These are phyloP conservation scores for Beauveria sp. DNA, from an alignment of 2,329 filamentous ascomycete genomes.

Conservation along the genomic window DNA sequence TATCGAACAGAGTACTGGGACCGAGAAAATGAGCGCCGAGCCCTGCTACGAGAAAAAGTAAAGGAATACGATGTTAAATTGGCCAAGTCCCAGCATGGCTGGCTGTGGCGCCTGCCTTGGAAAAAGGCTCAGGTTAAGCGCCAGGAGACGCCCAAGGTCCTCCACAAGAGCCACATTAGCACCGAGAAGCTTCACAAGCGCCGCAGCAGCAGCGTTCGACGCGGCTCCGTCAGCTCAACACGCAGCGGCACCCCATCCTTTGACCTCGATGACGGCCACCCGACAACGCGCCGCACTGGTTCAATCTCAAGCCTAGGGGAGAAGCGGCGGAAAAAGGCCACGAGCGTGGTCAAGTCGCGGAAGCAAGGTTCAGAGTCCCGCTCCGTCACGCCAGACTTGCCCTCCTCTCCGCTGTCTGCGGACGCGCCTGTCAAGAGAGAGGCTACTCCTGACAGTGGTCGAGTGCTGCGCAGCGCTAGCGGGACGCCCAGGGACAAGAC, in stretches of 20 bases:
- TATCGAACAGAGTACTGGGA: conserved; percentile 97
- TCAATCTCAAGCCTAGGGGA: conserved; percentile 40
- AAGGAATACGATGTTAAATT: conserved; percentile 60
- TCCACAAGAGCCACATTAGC: conserved; percentile 31
- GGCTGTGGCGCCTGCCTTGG: conserved; percentile 85
- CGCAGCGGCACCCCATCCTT: conserved; percentile 42
- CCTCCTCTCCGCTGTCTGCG: conserved; percentile 46
- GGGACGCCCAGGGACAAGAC: conserved; percentile 5
- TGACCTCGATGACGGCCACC: conserved; percentile 37
- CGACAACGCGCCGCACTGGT: conserved; percentile 36
- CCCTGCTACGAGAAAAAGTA: conserved; percentile 62
- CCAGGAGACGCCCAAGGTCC: conserved; percentile 30
- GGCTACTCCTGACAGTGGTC: conserved; percentile 16
- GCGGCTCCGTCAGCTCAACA: conserved; percentile 44
- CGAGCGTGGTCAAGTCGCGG: conserved; percentile 34
- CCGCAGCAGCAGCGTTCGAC: conserved; percentile 44
- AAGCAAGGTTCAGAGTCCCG: conserved; percentile 40
- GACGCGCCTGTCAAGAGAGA: conserved; percentile 33
- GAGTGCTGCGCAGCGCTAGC: conserved; percentile 12
- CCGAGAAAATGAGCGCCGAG: conserved; percentile 82
- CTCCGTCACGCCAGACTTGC: conserved; percentile 47
- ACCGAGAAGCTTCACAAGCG: conserved; percentile 41
- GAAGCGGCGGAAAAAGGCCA: conserved; percentile 44
- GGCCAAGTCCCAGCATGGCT: conserved; percentile 60
- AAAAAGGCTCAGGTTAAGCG: conserved; percentile 27